Evolutionary conservation across 2,329 filamentous ascomycete species (phyloP).

Genomic region (Colletotrichum coccodes): DNA sequence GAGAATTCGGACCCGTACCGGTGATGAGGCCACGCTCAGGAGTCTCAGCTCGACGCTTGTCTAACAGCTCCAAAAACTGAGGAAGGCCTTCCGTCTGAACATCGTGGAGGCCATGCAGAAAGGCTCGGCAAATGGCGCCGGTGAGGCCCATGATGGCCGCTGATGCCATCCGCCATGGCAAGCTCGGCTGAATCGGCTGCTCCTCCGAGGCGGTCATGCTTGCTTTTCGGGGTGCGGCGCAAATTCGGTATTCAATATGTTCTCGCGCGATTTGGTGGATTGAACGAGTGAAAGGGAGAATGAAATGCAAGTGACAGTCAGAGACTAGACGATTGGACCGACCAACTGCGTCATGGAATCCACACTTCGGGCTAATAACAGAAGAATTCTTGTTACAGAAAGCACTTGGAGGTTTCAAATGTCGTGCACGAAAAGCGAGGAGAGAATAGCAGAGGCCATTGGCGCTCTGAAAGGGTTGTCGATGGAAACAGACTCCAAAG

Average conservation of each 20-base stretch:
- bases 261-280: not conserved
- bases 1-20: slow-evolving; percentile 42
- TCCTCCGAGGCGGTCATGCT: slow-evolving; percentile 13
- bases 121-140: slow-evolving; percentile 75
- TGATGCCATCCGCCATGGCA: slow-evolving; percentile 80
- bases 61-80: slow-evolving; percentile 78
- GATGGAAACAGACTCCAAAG: not conserved
- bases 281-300: slow-evolving; percentile 1
- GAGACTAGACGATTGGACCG: slow-evolving; percentile 1
- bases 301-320: not conserved
- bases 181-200: slow-evolving; percentile 58
- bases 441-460: not conserved
- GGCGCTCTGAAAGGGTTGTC: not conserved
- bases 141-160: slow-evolving; percentile 79
- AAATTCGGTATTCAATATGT: not conserved
- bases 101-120: slow-evolving; percentile 79
- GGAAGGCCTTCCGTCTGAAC: slow-evolving; percentile 83
- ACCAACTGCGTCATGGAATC: slow-evolving; percentile 5
- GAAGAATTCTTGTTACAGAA: not conserved
- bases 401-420: not conserved
- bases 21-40: slow-evolving; percentile 85
- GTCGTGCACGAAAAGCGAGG: not conserved
- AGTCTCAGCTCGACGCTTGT: slow-evolving; percentile 72
- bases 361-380: not conserved
- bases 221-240: not conserved